A percentile compares a stretch with the other conserved stretches of the same genome.
phyloP scores from a whole-genome alignment of 169 alveolate genomes.

The Perkinsus olseni region DNA sequence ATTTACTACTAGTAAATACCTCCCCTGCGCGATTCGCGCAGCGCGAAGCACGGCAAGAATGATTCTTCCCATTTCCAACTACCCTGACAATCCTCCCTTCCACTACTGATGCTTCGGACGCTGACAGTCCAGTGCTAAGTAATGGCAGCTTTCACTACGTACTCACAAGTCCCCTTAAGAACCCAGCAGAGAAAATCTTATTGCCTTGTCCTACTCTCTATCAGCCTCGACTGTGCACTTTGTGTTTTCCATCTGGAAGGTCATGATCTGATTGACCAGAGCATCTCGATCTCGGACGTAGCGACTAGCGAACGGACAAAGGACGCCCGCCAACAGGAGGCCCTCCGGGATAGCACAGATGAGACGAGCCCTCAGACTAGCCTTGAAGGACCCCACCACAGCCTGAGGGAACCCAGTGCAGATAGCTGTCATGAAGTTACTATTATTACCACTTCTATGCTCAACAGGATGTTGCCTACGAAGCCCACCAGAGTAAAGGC shows the following conservation, averaged over 20 bases:
- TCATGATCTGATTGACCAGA: neutral
- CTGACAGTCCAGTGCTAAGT: too few relatives aligned
- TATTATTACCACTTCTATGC: neutral
- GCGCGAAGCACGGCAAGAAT: too few relatives aligned
- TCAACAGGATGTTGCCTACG: neutral
- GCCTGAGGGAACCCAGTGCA: neutral
- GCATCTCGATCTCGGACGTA: neutral
- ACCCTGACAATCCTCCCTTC: too few relatives aligned
- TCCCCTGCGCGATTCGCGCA: too few relatives aligned
- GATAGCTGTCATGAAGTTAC: neutral
- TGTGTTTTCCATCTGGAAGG: neutral
- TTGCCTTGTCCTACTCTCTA: neutral
- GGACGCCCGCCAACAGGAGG: neutral
- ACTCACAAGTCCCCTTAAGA: too few relatives aligned
- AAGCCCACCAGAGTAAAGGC: neutral
- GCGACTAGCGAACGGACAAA: neutral
- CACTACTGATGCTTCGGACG: too few relatives aligned
- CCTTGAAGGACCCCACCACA: neutral
- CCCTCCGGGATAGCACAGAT: neutral
- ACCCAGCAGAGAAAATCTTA: too few relatives aligned
- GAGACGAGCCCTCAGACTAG: neutral
- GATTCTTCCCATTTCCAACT: too few relatives aligned
- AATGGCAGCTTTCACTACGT: too few relatives aligned
- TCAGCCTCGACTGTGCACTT: neutral
- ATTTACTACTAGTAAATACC: too few relatives aligned